Percentiles rank a stretch among this genome's conserved stretches.
These are phyloP conservation scores for Chaetomium fimeti DNA, from an alignment of 495 filamentous ascomycete genomes.

Conservation along the genomic window DNA sequence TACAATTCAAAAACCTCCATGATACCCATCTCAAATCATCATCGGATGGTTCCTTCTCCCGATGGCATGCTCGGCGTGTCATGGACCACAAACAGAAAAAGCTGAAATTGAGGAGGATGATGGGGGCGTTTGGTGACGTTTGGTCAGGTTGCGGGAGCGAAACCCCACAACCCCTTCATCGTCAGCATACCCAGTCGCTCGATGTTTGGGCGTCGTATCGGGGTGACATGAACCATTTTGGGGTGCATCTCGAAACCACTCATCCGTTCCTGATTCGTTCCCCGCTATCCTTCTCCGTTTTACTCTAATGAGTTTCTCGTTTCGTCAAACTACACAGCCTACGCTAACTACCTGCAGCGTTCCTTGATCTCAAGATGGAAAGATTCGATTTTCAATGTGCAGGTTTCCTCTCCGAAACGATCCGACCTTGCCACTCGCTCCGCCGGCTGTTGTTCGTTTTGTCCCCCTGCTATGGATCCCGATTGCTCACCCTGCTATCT, in stretches of 20 bases:
- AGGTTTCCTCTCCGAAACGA: constrained; percentile 19
- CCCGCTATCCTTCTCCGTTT: constrained; percentile 25
- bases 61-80: no score
- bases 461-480: constrained; percentile 19
- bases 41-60: neutral
- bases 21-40: neutral
- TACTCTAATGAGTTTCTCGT: constrained; percentile 9
- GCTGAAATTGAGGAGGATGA: neutral
- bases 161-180: constrained; percentile 17
- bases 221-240: constrained; percentile 28
- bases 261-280: constrained; percentile 23
- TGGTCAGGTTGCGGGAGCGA: constrained; percentile 15
- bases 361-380: constrained; percentile 11
- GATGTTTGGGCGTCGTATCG: constrained; percentile 31
- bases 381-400: neutral
- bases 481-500: constrained; percentile 19
- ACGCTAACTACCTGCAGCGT: neutral
- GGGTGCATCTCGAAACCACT: constrained; percentile 33
- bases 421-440: constrained; percentile 27
- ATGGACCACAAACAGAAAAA: no score
- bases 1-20: neutral
- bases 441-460: constrained; percentile 30
- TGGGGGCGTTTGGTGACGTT: constrained; percentile 5
- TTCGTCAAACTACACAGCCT: constrained; percentile 8
- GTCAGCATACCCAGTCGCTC: constrained; percentile 23